Conservation (phyloP, 2,329 filamentous ascomycete species). For the Aureobasidium uvarum region DNA sequence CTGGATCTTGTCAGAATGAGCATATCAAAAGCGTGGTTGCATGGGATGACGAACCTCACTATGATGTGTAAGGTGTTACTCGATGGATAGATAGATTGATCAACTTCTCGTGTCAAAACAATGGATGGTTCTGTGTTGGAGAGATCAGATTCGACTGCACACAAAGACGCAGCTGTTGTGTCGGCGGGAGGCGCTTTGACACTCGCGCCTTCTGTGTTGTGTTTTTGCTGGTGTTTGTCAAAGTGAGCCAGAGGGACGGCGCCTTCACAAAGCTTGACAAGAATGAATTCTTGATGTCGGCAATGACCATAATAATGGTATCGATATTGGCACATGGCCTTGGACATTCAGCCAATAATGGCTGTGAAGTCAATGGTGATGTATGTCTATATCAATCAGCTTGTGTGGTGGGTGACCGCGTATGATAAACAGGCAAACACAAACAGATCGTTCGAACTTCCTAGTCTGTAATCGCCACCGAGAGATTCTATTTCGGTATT, state of each 20-base stretch:
- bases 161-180: not conserved
- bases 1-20: not conserved
- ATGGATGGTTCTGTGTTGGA: not conserved
- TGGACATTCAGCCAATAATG: not conserved
- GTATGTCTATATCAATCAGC: not conserved
- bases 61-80: slow-evolving; percentile 1
- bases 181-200: slow-evolving; percentile 14
- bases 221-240: slow-evolving; percentile 1
- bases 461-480: not conserved
- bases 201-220: slow-evolving; percentile 19
- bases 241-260: not conserved
- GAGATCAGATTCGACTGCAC: not conserved
- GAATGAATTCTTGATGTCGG: slow-evolving; percentile 35
- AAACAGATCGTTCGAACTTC: not conserved
- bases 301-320: slow-evolving; percentile 37
- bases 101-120: not conserved
- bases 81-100: slow-evolving; percentile 1
- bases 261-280: slow-evolving; percentile 33
- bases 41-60: not conserved
- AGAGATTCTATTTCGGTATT: not conserved
- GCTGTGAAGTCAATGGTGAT: not conserved
- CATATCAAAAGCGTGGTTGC: not conserved
- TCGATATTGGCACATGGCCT: slow-evolving; percentile 37
- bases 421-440: slow-evolving; percentile 12
- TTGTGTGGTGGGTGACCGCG: not conserved